These are phyloP conservation scores for Pestalotiopsis sp. DNA, from an alignment of 2,329 filamentous ascomycete genomes.

Conservation along the genomic window DNA sequence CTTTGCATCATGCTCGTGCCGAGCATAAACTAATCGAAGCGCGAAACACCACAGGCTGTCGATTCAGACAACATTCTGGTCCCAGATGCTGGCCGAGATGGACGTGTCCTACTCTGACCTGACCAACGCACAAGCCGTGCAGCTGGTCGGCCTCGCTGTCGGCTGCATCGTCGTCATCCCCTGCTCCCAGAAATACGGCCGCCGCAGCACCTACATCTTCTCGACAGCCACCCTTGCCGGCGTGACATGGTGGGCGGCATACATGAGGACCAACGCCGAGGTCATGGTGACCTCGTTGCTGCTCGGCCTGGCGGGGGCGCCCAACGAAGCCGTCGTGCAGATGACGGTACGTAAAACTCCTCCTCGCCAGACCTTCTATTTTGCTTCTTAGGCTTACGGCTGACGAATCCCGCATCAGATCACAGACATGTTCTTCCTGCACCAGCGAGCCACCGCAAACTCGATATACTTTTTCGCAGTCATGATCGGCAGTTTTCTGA, in stretches of 20 bases:
- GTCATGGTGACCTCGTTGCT: not conserved
- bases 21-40: too few species aligned
- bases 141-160: not conserved
- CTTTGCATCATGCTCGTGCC: too few species aligned
- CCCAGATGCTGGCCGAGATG: not conserved
- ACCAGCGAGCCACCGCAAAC: slow-evolving; percentile 49
- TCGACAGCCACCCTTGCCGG: not conserved
- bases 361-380: not conserved
- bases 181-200: not conserved
- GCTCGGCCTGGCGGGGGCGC: not conserved
- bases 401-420: slow-evolving; percentile 31
- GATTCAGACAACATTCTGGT: not conserved
- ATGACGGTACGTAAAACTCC: not conserved
- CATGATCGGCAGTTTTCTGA: slow-evolving; percentile 36
- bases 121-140: not conserved
- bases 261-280: not conserved
- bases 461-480: slow-evolving; percentile 43
- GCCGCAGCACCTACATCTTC: not conserved
- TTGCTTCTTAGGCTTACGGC: not conserved
- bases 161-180: not conserved
- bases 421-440: slow-evolving; percentile 51
- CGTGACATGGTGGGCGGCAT: not conserved
- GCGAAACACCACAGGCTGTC: not conserved
- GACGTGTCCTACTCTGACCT: not conserved
- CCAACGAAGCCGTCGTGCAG: not conserved